These are phyloP conservation scores for Casuarina equisetifolia DNA, from an alignment of 306 rosid genomes.

Conservation along the genomic window DNA sequence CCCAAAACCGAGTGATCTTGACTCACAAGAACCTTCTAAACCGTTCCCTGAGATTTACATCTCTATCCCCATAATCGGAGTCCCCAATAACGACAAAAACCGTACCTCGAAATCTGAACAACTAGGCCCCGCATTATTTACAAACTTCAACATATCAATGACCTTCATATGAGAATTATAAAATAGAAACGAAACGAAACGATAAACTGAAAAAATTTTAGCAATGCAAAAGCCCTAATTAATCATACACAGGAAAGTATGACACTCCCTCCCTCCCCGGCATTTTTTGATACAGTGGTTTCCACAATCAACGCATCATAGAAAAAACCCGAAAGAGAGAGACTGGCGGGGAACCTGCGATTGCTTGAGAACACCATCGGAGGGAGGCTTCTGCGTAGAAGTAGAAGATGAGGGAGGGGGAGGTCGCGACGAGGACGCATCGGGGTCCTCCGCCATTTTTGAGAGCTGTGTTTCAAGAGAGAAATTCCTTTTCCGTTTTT, in stretches of 20 bases:
- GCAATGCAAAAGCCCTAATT: neutral
- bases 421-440: constrained; percentile 41
- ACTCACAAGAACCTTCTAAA: too few species aligned
- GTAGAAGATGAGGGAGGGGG: constrained; percentile 8
- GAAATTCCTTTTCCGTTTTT: too few species aligned
- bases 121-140: too few species aligned
- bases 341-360: constrained; percentile 42
- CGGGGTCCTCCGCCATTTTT: constrained; percentile 54
- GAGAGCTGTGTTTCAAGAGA: constrained; percentile 1
- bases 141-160: too few species aligned
- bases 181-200: neutral
- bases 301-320: neutral
- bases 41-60: too few species aligned
- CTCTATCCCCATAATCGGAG: too few species aligned
- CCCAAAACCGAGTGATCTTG: too few species aligned
- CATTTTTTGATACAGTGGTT: neutral
- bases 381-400: constrained; percentile 30
- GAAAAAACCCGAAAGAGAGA: neutral
- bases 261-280: neutral
- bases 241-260: neutral
- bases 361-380: constrained; percentile 36
- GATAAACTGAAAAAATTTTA: neutral
- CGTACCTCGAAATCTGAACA: too few species aligned
- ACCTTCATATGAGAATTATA: too few species aligned
- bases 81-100: too few species aligned